Evolutionary conservation across 140 eudicot genomes (phyloP).

Genomic region (Ambrosia hybrid): DNA sequence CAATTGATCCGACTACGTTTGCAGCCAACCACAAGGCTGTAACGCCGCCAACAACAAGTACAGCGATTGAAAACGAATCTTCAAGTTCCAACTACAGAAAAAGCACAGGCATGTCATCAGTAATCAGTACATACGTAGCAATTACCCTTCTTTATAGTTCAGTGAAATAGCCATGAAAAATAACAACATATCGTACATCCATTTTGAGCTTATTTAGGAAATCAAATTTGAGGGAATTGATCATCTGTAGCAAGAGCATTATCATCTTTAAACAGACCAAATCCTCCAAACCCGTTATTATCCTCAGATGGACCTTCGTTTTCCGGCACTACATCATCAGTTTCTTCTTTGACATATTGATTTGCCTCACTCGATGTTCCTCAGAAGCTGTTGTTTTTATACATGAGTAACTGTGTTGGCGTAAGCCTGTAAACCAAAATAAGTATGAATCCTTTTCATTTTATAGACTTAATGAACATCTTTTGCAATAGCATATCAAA

Average conservation of each 20-base stretch:
- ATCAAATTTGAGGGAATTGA: conserved; percentile 40
- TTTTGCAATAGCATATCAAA: neutral
- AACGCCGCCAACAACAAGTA: conserved; percentile 61
- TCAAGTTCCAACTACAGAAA: conserved; percentile 57
- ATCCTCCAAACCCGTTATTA: conserved; percentile 26
- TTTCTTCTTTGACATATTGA: conserved; percentile 36
- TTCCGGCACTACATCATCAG: conserved; percentile 31
- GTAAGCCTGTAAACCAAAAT: conserved; percentile 39
- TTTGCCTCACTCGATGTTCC: conserved; percentile 43
- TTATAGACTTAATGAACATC: neutral
- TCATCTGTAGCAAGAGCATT: conserved; percentile 26
- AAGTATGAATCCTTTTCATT: conserved; percentile 1
- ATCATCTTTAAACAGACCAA: conserved; percentile 40
- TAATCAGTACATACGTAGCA: too few relatives aligned
- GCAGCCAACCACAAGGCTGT: conserved; percentile 59
- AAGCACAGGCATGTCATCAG: conserved; percentile 3
- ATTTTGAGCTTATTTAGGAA: conserved; percentile 51
- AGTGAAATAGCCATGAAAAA: neutral
- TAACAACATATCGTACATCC: conserved; percentile 43
- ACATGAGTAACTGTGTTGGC: conserved; percentile 28
- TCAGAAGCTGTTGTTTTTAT: conserved; percentile 39
- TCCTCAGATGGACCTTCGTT: conserved; percentile 40
- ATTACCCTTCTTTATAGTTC: too few relatives aligned
- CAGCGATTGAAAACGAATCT: conserved; percentile 48
- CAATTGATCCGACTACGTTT: conserved; percentile 76